Conservation (phyloP, 2,329 filamentous ascomycete species). For the Penicillium sumatraense region DNA sequence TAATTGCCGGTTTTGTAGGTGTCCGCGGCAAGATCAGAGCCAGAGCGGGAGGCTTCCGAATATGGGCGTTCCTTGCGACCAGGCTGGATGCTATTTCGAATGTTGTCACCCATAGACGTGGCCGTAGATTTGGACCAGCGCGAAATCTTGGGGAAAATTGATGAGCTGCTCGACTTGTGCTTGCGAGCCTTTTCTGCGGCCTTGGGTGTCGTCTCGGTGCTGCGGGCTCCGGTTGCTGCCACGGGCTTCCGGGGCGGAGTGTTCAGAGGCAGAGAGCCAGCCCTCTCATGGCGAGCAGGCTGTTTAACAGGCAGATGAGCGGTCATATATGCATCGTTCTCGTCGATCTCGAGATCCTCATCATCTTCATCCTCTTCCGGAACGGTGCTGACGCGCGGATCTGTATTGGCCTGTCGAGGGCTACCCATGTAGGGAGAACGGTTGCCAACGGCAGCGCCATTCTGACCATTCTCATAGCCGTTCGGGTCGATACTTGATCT, state of each 20-base stretch:
- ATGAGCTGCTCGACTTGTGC: conserved; percentile 83
- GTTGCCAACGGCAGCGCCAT: conserved; percentile 74
- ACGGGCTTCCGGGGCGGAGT: conserved; percentile 50
- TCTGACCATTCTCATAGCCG: conserved; percentile 81
- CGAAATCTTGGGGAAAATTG: conserved; percentile 88
- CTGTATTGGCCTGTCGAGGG: conserved; percentile 56
- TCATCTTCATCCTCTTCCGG: conserved; percentile 79
- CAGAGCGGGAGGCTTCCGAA: conserved; percentile 72
- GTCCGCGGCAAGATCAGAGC: conserved; percentile 72
- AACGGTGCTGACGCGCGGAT: conserved; percentile 88
- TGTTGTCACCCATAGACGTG: conserved; percentile 80
- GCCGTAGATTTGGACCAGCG: conserved; percentile 97
- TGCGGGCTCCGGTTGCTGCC: conserved; percentile 55
- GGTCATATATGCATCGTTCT: conserved; percentile 55
- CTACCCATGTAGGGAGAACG: conserved; percentile 76
- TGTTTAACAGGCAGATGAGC: conserved; percentile 65
- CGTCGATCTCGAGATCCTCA: conserved; percentile 63
- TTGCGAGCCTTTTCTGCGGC: conserved; percentile 74
- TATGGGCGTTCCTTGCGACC: conserved; percentile 65
- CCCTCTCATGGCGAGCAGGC: conserved; percentile 43
- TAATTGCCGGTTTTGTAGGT: conserved; percentile 54
- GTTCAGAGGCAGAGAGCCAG: conserved; percentile 49
- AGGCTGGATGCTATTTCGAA: conserved; percentile 65
- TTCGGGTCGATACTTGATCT: conserved; percentile 66
- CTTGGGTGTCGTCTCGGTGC: conserved; percentile 78